Conservation (phyloP, 2,329 filamentous ascomycete genomes). For the Catunica adiposa region DNA sequence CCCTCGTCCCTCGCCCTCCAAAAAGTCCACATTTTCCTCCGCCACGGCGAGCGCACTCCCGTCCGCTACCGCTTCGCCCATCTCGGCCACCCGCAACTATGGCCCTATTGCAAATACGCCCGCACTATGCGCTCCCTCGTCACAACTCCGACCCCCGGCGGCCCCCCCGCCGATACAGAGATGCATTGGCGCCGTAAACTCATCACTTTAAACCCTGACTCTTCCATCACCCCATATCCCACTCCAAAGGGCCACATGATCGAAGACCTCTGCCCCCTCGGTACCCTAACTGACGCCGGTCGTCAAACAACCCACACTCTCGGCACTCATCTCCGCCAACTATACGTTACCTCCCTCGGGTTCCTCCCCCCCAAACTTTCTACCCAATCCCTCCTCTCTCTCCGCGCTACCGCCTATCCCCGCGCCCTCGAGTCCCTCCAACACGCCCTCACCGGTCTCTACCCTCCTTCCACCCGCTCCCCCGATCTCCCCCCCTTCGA, state of each 20-base stretch:
- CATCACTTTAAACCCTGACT: slow-evolving; percentile 31
- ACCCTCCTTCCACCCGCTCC: slow-evolving; percentile 36
- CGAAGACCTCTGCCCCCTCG: slow-evolving; percentile 66
- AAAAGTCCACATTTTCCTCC: slow-evolving; percentile 73
- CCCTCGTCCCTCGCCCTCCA: slow-evolving; percentile 65
- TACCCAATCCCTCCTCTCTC: slow-evolving; percentile 41
- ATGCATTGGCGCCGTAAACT: slow-evolving; percentile 30
- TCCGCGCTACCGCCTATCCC: slow-evolving; percentile 58
- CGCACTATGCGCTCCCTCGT: slow-evolving; percentile 44
- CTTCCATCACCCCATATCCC: slow-evolving; percentile 48
- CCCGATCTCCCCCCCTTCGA: slow-evolving; percentile 31
- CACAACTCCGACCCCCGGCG: slow-evolving; percentile 11
- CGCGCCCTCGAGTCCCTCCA: slow-evolving; percentile 64
- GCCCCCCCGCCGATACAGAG: slow-evolving; percentile 19
- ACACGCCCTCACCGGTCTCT: slow-evolving; percentile 58
- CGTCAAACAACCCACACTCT: slow-evolving; percentile 55
- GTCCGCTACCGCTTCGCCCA: slow-evolving; percentile 81
- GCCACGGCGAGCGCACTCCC: slow-evolving; percentile 68
- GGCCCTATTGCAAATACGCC: slow-evolving; percentile 80
- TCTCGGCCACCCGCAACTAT: slow-evolving; percentile 49
- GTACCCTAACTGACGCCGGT: slow-evolving; percentile 61
- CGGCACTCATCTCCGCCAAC: slow-evolving; percentile 47
- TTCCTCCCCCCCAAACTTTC: slow-evolving; percentile 48
- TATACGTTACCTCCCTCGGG: slow-evolving; percentile 59
- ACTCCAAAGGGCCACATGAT: slow-evolving; percentile 49